phyloP scores from a whole-genome alignment of 2,329 filamentous ascomycete species.

The Coniochaeta ligniaria region DNA sequence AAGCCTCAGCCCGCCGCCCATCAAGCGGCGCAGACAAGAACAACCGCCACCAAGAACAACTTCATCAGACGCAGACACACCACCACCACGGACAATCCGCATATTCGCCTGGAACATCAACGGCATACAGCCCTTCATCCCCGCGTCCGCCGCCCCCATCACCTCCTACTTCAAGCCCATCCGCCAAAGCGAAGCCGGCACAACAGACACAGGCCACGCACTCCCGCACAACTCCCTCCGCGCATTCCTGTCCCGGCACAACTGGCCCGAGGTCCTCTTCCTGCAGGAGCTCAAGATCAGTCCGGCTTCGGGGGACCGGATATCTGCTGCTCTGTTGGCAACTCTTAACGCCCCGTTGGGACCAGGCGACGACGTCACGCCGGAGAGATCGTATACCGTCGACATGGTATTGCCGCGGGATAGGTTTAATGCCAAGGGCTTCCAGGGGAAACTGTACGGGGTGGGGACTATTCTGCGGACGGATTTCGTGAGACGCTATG shows the following conservation, averaged over 20 bases:
- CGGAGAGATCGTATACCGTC: conserved; percentile 13
- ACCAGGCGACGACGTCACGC: background rate
- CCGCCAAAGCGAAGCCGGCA: background rate
- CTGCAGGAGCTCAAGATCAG: conserved; percentile 19
- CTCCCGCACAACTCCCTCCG: conserved; percentile 8
- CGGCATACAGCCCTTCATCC: conserved; percentile 14
- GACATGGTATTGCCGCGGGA: conserved; percentile 41
- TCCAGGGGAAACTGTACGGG: conserved; percentile 43
- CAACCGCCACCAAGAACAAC: background rate
- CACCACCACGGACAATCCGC: conserved; percentile 8
- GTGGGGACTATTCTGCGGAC: conserved; percentile 40
- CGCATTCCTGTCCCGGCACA: conserved; percentile 14
- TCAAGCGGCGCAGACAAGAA: conserved; percentile 2
- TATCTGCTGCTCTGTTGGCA: conserved; percentile 10
- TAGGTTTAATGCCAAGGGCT: conserved; percentile 39
- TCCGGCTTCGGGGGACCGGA: conserved; percentile 5
- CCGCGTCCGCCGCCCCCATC: conserved; percentile 10
- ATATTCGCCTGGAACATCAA: conserved; percentile 20
- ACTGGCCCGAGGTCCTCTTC: conserved; percentile 17
- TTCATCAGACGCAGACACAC: background rate
- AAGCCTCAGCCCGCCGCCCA: conserved; percentile 6
- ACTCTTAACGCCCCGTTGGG: conserved; percentile 12
- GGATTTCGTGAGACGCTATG: conserved; percentile 26
- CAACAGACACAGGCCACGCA: background rate
- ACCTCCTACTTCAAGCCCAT: conserved; percentile 16